Evolutionary conservation across 805 yeast species (phyloP), one percentile per base, ranked within the genome.

Genomic region (Cyberlindnera saturnus): DNA sequence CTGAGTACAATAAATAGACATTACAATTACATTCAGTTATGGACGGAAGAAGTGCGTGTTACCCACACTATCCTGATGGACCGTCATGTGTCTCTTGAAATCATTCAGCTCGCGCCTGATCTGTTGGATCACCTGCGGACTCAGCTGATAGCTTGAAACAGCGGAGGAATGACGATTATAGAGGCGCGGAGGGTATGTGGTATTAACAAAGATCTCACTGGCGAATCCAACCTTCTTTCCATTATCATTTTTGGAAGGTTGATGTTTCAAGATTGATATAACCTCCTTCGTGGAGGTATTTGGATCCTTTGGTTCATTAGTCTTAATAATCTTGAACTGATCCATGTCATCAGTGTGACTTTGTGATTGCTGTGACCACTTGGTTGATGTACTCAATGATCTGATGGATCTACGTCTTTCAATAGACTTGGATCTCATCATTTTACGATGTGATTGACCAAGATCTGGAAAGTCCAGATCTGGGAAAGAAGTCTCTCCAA

Each of bases 61-160:
- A 28, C 64, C 61, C 43, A 69, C 72, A 32, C 86, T 79, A 32
- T 67, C 64, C 44, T 75, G 81, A 59, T 85, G 88, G 31, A 85
- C 84, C 32, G 67, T 61, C 95, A 85, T 85, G 43, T 77, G 82
- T 48, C 75, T 71, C 57, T 85, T 85, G 63, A 65, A 83, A 20
- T 69, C 65, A 55, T 85, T 85, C 52, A 85, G 60, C 56, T 85
- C 91, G 33, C 66, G 63, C 59, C 86, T 78, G 50, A 85, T 79
- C 40, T 69, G 70, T 48, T 70, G 71, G 44, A 81, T 71, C 49
- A 73, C 65, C 20, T 60, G 60, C 3, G 80, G 76, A 43, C 76
- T 75, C n/a, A 73, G 62, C 5, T 66, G 61, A 48, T 42, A 44
- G 1, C 45, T 41, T 52, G 46, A 75, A 63, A 56, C 71, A 46